phyloP scores from a whole-genome alignment of 2,329 filamentous ascomycete genomes.

The Hypoxylon sp. region DNA sequence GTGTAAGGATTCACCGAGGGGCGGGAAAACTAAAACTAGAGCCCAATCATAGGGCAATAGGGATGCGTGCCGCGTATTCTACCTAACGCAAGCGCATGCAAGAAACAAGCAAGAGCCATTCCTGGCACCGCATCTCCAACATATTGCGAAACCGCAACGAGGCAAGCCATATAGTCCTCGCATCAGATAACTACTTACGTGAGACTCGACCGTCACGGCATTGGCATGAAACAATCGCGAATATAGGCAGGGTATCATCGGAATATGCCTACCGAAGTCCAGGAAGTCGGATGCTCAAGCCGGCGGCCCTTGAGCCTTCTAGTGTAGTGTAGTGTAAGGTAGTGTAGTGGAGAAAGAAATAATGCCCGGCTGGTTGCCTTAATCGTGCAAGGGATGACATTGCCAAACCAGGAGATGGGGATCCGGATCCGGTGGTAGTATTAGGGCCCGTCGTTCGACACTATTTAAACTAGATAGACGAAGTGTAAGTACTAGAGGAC shows the following conservation, averaged over 20 bases:
- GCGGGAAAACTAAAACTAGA: background rate
- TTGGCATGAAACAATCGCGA: background rate
- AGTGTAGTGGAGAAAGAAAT: no score
- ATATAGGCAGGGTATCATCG: background rate
- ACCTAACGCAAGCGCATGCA: background rate
- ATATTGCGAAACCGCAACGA: background rate
- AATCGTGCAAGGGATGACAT: background rate
- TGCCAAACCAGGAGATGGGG: background rate
- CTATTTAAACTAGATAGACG: slow-evolving; percentile 5
- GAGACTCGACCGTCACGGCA: background rate
- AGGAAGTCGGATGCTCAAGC: background rate
- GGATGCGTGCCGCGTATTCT: background rate
- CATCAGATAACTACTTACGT: background rate
- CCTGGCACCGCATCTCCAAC: background rate
- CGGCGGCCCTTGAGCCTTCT: background rate
- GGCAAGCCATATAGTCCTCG: background rate
- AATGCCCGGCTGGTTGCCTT: slow-evolving; percentile 1
- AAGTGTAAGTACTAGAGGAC: background rate
- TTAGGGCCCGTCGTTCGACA: background rate
- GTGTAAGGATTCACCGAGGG: background rate
- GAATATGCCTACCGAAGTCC: background rate
- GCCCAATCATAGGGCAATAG: background rate
- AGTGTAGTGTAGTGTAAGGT: no score
- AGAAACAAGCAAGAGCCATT: background rate
- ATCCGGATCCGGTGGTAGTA: background rate